These are phyloP conservation scores for Rhododendron vialii DNA, from an alignment of 148 eudicot genomes.

Conservation along the genomic window DNA sequence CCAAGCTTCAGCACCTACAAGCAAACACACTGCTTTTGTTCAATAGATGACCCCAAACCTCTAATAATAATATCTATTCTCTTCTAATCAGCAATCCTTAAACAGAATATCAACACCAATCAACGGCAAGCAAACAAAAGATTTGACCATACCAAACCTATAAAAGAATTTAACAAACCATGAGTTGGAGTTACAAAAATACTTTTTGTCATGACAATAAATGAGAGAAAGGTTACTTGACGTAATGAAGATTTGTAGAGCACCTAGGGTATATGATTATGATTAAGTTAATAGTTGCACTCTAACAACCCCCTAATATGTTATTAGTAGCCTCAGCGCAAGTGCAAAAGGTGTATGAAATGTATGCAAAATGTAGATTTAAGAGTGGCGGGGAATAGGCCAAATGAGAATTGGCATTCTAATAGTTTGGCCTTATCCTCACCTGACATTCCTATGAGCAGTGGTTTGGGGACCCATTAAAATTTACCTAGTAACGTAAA, in stretches of 20 bases:
- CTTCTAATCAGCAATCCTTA: neutral
- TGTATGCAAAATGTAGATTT: neutral
- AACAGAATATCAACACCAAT: neutral
- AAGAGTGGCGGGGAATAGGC: neutral
- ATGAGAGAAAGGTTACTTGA: neutral
- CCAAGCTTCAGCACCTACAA: constrained; percentile 2
- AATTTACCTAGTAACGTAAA: neutral
- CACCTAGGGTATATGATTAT: neutral
- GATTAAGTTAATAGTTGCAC: neutral
- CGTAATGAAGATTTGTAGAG: neutral
- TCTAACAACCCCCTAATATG: neutral
- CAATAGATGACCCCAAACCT: neutral
- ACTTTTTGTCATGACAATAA: neutral
- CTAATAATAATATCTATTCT: neutral
- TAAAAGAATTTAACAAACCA: neutral
- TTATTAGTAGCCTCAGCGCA: neutral
- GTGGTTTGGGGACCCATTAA: neutral
- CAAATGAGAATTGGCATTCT: neutral
- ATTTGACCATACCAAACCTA: neutral
- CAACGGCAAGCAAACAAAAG: constrained; percentile 1
- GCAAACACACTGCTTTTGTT: neutral
- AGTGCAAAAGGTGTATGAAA: neutral
- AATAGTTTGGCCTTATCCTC: neutral
- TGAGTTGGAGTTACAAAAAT: neutral
- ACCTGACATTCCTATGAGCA: neutral